Evolutionary conservation across 2,329 filamentous ascomycete genomes (phyloP), one percentile per base, ranked within the genome.

Genomic region (Aspergillus sp.): DNA sequence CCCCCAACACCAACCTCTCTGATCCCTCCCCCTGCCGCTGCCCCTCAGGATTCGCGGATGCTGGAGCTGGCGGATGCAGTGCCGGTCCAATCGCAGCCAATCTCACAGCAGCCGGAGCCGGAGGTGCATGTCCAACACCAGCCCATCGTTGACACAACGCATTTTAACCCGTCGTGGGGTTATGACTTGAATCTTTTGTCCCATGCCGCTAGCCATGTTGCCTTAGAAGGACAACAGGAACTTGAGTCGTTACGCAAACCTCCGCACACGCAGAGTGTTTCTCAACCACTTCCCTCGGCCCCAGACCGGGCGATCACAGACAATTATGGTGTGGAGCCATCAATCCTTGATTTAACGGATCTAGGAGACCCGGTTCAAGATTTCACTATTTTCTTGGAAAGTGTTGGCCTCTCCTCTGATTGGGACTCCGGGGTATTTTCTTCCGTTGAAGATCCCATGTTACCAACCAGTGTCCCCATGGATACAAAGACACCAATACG

Each of bases 151-250:
- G 71, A 71, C 43, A 66, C 70, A 44, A 60, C 69, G n/a, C 68
- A 72, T 39, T 73, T 74, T 53, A 74, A 75, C 58, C 72, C 72
- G 4, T 74, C 71, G 5, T 75, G 72, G 72, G 72, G 72, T n/a
- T 75, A 75, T 53, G 72, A 75, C 48, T 55, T 75, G 48, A 75
- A 75, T 49, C 61, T 75, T 13, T 59, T 75, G 27, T 75, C 72
- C 7, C 72, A 75, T 60, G 72, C 72, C 22, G 72, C 72, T 9
- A 74, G 72, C 48, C 72, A 75, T 65, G 72, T 75, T 35, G 72
- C 72, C 19, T 65, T 73, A 25, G 72, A 73, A 52, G 68, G 69
- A 13, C 71, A 74, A 51, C 68, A 71, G 52, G 68, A 71, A 52
- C 51, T 70, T 43, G 66, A 70, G 48, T 60, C 65, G 3, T 56